These are phyloP conservation scores for Setaria viridis DNA, from an alignment of 202 grass and related monocot species.

Conservation along the genomic window DNA sequence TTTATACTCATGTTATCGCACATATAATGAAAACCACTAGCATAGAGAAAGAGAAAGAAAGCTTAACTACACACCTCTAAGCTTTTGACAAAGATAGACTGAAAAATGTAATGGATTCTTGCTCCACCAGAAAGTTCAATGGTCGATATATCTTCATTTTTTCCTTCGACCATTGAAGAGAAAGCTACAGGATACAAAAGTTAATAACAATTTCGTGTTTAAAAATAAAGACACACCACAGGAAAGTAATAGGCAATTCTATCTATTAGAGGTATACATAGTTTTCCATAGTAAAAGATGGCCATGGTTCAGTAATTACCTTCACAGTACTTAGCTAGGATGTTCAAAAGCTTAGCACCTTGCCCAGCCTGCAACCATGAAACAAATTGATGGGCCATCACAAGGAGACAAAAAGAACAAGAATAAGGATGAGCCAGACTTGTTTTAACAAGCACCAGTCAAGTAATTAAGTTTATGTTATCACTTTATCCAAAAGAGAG, in stretches of 20 bases:
- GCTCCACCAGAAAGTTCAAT: constrained; percentile 96
- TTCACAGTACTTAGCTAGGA: constrained; percentile 98
- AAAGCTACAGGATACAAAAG: constrained; percentile 69
- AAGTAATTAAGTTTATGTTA: not conserved
- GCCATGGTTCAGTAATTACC: constrained; percentile 54
- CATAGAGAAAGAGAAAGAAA: not conserved
- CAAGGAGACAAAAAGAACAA: constrained; percentile 36
- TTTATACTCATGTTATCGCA: constrained; percentile 19
- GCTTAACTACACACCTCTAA: constrained; percentile 71
- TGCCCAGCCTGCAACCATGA: constrained; percentile 70
- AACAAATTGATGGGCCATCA: constrained; percentile 34
- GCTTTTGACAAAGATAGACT: constrained; percentile 97
- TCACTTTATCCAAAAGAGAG: constrained; percentile 27
- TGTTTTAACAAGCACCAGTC: constrained; percentile 6
- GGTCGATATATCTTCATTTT: constrained; percentile 94
- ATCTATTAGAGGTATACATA: constrained; percentile 5
- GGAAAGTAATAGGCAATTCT: constrained; percentile 12
- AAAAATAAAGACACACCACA: constrained; percentile 30
- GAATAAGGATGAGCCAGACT: constrained; percentile 9
- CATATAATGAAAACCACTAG: constrained; percentile 10
- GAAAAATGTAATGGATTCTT: constrained; percentile 97
- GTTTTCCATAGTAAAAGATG: not conserved
- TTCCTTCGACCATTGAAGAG: constrained; percentile 94
- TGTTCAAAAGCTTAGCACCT: constrained; percentile 92
- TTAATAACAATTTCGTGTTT: constrained; percentile 32